Conservation (phyloP, 768 basidiomycete species). For the Clavaria fumosa region DNA sequence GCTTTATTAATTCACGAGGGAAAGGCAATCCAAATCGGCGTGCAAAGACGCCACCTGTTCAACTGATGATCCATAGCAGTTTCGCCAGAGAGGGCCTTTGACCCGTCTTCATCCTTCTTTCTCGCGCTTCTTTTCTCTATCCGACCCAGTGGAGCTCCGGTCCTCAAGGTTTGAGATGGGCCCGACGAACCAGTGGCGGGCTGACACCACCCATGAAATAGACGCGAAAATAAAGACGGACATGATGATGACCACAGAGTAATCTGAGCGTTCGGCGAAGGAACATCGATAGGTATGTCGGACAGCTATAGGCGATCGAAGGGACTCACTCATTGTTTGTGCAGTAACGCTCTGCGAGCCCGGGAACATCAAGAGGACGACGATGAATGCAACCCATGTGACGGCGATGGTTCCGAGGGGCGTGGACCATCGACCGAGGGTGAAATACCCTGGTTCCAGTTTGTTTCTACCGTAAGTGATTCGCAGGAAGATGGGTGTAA, state of each 20-base stretch:
- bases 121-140: neutral
- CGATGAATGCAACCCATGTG: constrained; percentile 50
- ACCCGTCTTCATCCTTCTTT: neutral
- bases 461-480: constrained; percentile 51
- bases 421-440: constrained; percentile 42
- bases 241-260: constrained; percentile 50
- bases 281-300: neutral
- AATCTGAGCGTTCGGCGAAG: constrained; percentile 27
- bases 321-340: constrained; percentile 39
- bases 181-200: constrained; percentile 56
- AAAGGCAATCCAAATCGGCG: too few species aligned
- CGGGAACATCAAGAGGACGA: constrained; percentile 45
- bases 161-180: constrained; percentile 38
- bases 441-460: constrained; percentile 44
- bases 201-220: constrained; percentile 49
- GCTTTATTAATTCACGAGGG: too few species aligned
- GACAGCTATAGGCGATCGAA: constrained; percentile 3
- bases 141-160: constrained; percentile 2
- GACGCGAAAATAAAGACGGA: constrained; percentile 50
- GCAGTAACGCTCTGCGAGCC: constrained; percentile 24
- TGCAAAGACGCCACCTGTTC: too few species aligned
- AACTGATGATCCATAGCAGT: too few species aligned
- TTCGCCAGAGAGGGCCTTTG: too few species aligned
- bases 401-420: constrained; percentile 48
- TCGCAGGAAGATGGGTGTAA: constrained; percentile 51